Conservation (phyloP, 352 stramenopile species). For the Globisporangium nunn region DNA sequence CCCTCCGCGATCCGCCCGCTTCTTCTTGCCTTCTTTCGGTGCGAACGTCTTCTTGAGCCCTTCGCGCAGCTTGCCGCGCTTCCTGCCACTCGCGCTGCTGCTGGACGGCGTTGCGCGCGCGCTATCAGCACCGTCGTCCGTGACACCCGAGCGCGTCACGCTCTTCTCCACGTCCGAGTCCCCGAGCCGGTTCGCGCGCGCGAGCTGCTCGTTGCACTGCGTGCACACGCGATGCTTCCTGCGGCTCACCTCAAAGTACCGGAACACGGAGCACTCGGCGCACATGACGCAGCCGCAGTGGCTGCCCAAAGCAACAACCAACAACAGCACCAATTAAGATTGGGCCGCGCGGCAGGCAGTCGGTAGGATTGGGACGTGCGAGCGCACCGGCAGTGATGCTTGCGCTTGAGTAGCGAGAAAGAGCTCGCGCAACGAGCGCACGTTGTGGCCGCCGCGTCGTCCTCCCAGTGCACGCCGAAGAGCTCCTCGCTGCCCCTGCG, state of each 20-base stretch:
- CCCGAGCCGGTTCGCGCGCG: conserved; percentile 5
- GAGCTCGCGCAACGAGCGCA: conserved; percentile 47
- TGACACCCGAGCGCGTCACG: conserved; percentile 4
- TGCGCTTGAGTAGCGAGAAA: conserved; percentile 66
- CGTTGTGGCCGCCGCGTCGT: conserved; percentile 27
- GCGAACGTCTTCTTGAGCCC: conserved; percentile 15
- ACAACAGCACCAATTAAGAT: background rate
- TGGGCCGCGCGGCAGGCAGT: background rate
- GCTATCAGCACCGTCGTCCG: background rate
- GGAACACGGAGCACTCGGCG: conserved; percentile 63
- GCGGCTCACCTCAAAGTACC: conserved; percentile 48
- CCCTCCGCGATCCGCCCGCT: conserved; percentile 1
- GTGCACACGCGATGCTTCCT: conserved; percentile 64
- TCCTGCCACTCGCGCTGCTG: background rate
- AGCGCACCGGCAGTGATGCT: conserved; percentile 65
- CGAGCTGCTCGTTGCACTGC: conserved; percentile 27
- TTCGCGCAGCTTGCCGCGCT: conserved; percentile 9
- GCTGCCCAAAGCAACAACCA: conserved; percentile 10
- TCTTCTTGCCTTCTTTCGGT: conserved; percentile 8
- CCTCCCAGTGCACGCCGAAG: conserved; percentile 61
- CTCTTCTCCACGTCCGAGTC: conserved; percentile 3
- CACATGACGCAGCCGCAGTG: conserved; percentile 69
- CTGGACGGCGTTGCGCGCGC: conserved; percentile 1
- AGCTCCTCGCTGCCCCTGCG: conserved; percentile 49
- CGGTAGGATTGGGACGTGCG: background rate